Evolutionary conservation across 139 green algal species (phyloP), one percentile per base, ranked within the genome.

Genomic region (Chlamydomonas incerta): DNA sequence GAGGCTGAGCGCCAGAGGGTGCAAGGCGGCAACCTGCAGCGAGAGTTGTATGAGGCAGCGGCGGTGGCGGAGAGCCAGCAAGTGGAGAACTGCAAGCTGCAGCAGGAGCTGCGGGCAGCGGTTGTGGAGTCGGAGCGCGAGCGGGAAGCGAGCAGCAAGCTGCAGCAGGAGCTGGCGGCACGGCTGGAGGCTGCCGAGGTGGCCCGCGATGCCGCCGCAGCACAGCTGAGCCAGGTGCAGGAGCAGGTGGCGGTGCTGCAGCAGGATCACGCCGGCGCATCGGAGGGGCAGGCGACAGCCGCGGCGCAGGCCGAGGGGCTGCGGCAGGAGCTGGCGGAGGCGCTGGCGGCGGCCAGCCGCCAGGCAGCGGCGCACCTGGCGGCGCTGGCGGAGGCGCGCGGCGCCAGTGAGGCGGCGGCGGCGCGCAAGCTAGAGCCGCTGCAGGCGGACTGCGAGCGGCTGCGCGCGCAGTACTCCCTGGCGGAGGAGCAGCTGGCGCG

Each of bases 401-500:
- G 0, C 31, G 66, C 46, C 0, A 33, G 21, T 15, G 79, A 85
- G 47, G 79, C 79, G 15, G n/a, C 65, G 3, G 79, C 79, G 3
- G 66, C 47, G 23, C 5, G 28, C 8, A 66, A 31, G 31, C 24
- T 85, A 2, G 41, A 47, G 23, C 79, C 79, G 10, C 63, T 85
- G 47, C 47, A 67, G 31, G 75, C 79, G 1, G 79, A 85, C n/a
- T 50, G n/a, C 28, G 79, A 85, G 50, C 79, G 79, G 47, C 63
- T 85, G 20, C 65, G 23, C 14, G 79, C 79, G 18, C 75, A 55
- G 47, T 46, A 47, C 66, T 20, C 79, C 10, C 66, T 76, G 18
- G 33, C 17, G 1, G 79, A 76, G 79, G 28, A 76, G 79, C 79
- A 85, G 66, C 65, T 85, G n/a, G 47, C 37, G 46, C 79, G 79